A percentile compares a stretch with the other conserved stretches of the same genome.
These are phyloP conservation scores for Sungouiozyma ichnusensis DNA, from an alignment of 805 yeast species.

Conservation along the genomic window DNA sequence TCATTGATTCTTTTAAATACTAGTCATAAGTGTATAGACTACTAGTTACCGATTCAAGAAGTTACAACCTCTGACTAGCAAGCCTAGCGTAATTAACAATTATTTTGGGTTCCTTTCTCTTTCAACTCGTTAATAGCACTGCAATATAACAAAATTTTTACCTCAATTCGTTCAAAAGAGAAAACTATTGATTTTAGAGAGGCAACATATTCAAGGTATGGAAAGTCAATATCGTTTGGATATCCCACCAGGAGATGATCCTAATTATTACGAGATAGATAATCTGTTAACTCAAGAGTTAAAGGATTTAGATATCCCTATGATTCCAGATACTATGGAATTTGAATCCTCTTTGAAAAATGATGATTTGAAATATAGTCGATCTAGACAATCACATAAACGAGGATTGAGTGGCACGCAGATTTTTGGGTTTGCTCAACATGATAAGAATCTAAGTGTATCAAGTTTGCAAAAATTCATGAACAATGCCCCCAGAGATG, in stretches of 20 bases:
- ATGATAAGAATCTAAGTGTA: constrained; percentile 51
- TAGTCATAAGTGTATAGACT: no score
- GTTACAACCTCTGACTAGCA: no score
- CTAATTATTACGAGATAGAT: constrained; percentile 44
- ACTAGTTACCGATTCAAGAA: no score
- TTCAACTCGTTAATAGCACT: no score
- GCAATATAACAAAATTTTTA: no score
- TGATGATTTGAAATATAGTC: neutral
- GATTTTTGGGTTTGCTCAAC: constrained; percentile 63
- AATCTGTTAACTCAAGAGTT: constrained; percentile 47
- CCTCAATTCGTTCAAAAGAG: no score
- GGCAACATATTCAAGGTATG: no score
- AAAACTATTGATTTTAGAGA: no score
- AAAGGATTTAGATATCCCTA: constrained; percentile 54
- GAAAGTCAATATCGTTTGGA: neutral
- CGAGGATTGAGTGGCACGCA: constrained; percentile 71
- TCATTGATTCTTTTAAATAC: no score
- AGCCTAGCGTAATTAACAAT: no score
- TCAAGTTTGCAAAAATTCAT: constrained; percentile 33
- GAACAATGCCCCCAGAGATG: constrained; percentile 1
- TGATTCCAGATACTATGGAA: constrained; percentile 14
- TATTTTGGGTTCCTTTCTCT: no score
- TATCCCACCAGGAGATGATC: constrained; percentile 24
- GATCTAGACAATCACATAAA: constrained; percentile 32
- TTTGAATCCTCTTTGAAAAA: neutral